These are phyloP conservation scores for Ambrosia artemisiifolia DNA, from an alignment of 129 eudicot genomes.

Conservation along the genomic window DNA sequence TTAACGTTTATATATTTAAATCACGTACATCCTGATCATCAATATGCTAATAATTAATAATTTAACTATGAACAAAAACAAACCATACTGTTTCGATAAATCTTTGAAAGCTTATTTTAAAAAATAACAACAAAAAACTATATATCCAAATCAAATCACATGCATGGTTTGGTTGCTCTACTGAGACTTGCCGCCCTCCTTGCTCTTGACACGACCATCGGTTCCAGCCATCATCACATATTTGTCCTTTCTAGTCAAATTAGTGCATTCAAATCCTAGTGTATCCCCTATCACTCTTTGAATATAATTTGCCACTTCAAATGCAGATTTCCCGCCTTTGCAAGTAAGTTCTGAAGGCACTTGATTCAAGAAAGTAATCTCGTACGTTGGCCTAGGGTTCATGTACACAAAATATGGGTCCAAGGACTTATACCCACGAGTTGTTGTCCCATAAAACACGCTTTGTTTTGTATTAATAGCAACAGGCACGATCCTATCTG, in stretches of 20 bases:
- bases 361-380: slow-evolving; percentile 70
- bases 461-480: slow-evolving; percentile 69
- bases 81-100: background rate
- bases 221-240: slow-evolving; percentile 80
- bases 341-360: slow-evolving; percentile 56
- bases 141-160: background rate
- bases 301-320: slow-evolving; percentile 79
- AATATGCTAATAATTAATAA: background rate
- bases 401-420: slow-evolving; percentile 77
- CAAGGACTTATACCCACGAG: slow-evolving; percentile 59
- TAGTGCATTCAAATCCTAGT: slow-evolving; percentile 82
- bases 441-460: slow-evolving; percentile 73
- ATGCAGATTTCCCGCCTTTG: slow-evolving; percentile 58
- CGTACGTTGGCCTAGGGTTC: slow-evolving; percentile 86
- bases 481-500: slow-evolving; percentile 85
- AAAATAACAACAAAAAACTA: no score
- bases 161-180: background rate
- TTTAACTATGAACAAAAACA: background rate
- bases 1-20: background rate
- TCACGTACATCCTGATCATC: background rate
- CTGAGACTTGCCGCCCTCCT: slow-evolving; percentile 20
- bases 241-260: slow-evolving; percentile 83
- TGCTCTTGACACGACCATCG: slow-evolving; percentile 54
- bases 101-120: no score
- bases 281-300: slow-evolving; percentile 68